phyloP scores from a whole-genome alignment of 306 rosid species.

The Vachellia collinsii region DNA sequence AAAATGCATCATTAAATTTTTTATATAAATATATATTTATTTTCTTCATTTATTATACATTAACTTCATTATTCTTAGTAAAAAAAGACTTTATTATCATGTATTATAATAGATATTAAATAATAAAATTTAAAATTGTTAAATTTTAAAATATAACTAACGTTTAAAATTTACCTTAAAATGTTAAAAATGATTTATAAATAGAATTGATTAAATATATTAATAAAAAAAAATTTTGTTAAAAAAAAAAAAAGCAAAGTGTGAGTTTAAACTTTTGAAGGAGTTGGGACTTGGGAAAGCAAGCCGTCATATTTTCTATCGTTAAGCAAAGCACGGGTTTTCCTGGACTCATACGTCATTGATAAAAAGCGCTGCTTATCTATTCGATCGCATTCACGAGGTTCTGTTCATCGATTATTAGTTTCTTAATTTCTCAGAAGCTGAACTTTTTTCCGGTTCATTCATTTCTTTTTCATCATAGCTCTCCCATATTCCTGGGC shows the following conservation, averaged over 20 bases:
- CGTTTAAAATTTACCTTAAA: no score
- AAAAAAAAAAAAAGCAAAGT: not conserved
- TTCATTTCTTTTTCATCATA: not conserved
- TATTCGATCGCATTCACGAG: conserved; percentile 44
- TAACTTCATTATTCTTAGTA: no score
- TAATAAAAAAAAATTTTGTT: no score
- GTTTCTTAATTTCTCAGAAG: not conserved
- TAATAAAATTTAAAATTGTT: no score
- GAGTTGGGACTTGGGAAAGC: conserved; percentile 10
- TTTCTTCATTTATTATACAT: no score
- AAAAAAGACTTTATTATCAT: no score
- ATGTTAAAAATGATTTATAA: no score
- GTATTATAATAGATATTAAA: no score
- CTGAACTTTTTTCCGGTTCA: not conserved
- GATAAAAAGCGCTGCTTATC: conserved; percentile 38
- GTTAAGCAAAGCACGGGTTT: conserved; percentile 41
- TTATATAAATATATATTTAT: no score
- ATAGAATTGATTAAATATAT: no score
- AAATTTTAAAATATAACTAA: no score
- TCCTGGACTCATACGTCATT: conserved; percentile 27
- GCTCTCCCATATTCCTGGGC: not conserved
- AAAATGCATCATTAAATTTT: no score
- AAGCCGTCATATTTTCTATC: conserved; percentile 28
- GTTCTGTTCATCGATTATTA: conserved; percentile 27
- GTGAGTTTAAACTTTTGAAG: not conserved